These are phyloP conservation scores for Phaeodactylum tricornutum DNA, from an alignment of 108 stramenopile species.

Conservation along the genomic window DNA sequence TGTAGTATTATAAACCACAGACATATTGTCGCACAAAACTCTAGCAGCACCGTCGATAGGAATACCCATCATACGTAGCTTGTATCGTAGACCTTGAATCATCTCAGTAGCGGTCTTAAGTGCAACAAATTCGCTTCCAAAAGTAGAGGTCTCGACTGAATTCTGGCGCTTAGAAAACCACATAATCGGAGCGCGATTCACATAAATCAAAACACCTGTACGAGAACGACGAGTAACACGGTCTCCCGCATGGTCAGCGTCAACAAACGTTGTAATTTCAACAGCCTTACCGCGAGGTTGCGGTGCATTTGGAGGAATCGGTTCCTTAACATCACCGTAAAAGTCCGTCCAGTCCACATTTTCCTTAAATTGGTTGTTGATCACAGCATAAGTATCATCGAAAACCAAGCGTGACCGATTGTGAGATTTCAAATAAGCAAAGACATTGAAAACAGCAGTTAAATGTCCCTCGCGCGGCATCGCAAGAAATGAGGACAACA, in stretches of 20 bases:
- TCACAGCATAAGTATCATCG: constrained; percentile 15
- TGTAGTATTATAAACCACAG: constrained; percentile 20
- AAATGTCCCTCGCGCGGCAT: constrained; percentile 32
- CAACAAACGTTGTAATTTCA: constrained; percentile 24
- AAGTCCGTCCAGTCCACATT: constrained; percentile 14
- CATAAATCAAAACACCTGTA: constrained; percentile 42
- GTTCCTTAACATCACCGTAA: constrained; percentile 17
- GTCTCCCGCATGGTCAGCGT: constrained; percentile 44
- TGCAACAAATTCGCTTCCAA: constrained; percentile 38
- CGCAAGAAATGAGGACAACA: constrained; percentile 17
- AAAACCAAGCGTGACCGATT: constrained; percentile 20
- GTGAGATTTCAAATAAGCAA: constrained; percentile 15
- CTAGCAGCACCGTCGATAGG: constrained; percentile 15
- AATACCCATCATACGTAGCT: constrained; percentile 53
- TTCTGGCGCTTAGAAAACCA: constrained; percentile 41
- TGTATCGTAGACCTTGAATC: constrained; percentile 32
- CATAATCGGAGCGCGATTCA: constrained; percentile 35
- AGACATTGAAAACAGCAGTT: constrained; percentile 21
- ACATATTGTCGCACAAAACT: constrained; percentile 34
- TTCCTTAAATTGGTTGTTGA: neutral
- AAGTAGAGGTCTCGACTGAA: constrained; percentile 44
- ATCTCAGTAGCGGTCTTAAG: constrained; percentile 25
- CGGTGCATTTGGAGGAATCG: constrained; percentile 19
- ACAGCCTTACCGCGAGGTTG: constrained; percentile 19
- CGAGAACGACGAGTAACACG: constrained; percentile 30